A percentile compares a stretch with the other conserved stretches of the same genome.
phyloP scores from a whole-genome alignment of 2,329 filamentous ascomycete species.

The Metarhizium robertsii region DNA sequence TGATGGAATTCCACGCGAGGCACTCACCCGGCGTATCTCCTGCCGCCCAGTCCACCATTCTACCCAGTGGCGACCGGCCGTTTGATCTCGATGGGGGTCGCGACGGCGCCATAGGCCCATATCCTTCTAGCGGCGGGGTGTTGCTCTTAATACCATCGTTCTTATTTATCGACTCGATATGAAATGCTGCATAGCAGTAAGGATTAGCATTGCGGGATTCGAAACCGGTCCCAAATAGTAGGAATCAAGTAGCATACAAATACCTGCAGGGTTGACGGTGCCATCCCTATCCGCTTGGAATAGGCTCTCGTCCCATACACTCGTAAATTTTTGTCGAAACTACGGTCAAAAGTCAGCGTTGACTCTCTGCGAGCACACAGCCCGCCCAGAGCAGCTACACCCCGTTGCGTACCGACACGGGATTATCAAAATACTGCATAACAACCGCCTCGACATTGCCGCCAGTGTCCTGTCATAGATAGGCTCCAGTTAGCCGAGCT shows the following conservation, averaged over 20 bases:
- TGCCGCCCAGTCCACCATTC: conserved; percentile 37
- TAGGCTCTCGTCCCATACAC: conserved; percentile 43
- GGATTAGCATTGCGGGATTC: background rate
- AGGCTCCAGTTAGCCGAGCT: conserved; percentile 1
- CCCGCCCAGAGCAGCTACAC: background rate
- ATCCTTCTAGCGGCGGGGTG: conserved; percentile 29
- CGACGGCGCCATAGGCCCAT: conserved; percentile 40
- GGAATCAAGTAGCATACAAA: conserved; percentile 28
- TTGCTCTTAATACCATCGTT: conserved; percentile 32
- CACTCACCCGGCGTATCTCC: conserved; percentile 29
- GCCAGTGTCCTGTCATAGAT: conserved; percentile 26
- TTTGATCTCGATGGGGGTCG: conserved; percentile 53
- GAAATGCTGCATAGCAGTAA: conserved; percentile 34
- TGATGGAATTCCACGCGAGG: background rate
- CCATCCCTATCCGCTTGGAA: conserved; percentile 46
- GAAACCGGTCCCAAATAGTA: background rate
- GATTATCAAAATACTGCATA: conserved; percentile 42
- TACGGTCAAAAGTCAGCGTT: conserved; percentile 13
- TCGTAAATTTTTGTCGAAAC: conserved; percentile 38
- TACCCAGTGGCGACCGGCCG: conserved; percentile 46
- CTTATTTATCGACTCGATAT: conserved; percentile 44
- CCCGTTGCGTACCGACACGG: conserved; percentile 20
- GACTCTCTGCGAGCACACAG: background rate
- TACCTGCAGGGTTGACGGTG: conserved; percentile 28
- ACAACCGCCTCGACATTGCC: conserved; percentile 39